Evolutionary conservation across 257 asterid species (phyloP).

Genomic region (Plantago elongata): DNA sequence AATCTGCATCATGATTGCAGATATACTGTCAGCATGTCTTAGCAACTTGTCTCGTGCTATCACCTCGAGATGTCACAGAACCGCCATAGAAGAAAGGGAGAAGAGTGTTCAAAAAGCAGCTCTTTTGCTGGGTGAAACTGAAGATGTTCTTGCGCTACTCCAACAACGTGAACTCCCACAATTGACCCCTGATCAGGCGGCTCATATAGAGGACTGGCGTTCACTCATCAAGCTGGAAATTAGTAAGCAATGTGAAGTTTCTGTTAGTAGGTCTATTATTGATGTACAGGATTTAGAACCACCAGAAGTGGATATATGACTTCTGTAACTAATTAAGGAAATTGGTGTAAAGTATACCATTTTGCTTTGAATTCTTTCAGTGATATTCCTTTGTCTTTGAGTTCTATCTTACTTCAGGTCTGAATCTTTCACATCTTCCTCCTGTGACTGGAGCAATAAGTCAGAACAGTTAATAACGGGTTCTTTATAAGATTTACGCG

Average conservation of each 20-base stretch:
- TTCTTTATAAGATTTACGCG: too few species aligned
- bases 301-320: too few species aligned
- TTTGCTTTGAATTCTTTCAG: too few species aligned
- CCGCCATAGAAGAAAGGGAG: constrained; percentile 20
- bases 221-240: background rate
- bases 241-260: background rate
- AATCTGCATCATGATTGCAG: constrained; percentile 14
- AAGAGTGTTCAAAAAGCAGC: constrained; percentile 14
- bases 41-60: constrained; percentile 9
- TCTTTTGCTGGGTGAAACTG: constrained; percentile 20
- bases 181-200: constrained; percentile 4
- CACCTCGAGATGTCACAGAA: constrained; percentile 11
- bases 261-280: too few species aligned
- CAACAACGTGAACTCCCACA: background rate
- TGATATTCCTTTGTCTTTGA: too few species aligned
- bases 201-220: constrained; percentile 16
- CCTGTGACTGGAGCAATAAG: too few species aligned
- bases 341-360: too few species aligned
- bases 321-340: too few species aligned
- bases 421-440: too few species aligned
- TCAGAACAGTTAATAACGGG: too few species aligned
- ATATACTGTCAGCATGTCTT: constrained; percentile 17
- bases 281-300: too few species aligned
- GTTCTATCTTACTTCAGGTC: too few species aligned
- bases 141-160: constrained; percentile 14